Evolutionary conservation across 139 green algal genomes (phyloP).

Genomic region (Protoeuglena noctilucae): DNA sequence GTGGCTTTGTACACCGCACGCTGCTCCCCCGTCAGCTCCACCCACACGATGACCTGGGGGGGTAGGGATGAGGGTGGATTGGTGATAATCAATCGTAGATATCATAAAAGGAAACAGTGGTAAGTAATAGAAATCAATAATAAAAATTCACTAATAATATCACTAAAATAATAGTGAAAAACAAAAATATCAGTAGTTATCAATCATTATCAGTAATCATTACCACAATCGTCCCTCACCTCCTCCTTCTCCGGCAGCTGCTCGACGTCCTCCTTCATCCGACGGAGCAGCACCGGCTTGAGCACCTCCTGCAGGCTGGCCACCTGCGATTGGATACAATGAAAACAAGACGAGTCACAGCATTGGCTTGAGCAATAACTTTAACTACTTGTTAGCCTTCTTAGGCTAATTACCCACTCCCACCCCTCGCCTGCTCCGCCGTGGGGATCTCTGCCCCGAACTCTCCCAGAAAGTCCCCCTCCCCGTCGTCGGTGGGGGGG

Average conservation of each 20-base stretch:
- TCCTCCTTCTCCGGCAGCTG: constrained; percentile 89
- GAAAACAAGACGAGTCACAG: too few relatives aligned
- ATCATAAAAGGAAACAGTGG: too few relatives aligned
- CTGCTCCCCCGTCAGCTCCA: constrained; percentile 72
- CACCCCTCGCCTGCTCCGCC: constrained; percentile 47
- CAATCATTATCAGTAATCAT: background rate
- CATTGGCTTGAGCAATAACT: too few relatives aligned
- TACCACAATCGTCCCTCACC: too few relatives aligned
- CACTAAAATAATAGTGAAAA: too few relatives aligned
- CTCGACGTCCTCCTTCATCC: constrained; percentile 97
- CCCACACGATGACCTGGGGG: constrained; percentile 53
- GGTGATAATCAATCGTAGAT: too few relatives aligned
- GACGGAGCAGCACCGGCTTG: constrained; percentile 66
- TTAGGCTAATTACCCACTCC: constrained; percentile 3
- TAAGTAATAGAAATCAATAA: too few relatives aligned
- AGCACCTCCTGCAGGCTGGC: constrained; percentile 39
- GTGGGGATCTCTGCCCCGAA: constrained; percentile 28
- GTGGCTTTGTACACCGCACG: constrained; percentile 55
- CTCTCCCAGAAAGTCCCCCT: constrained; percentile 42
- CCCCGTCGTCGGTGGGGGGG: constrained; percentile 2
- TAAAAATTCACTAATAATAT: background rate
- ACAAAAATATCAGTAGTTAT: background rate
- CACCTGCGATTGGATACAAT: too few relatives aligned
- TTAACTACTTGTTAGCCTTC: too few relatives aligned
- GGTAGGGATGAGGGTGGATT: too few relatives aligned